Conservation (phyloP, 805 yeast genomes). For the Wickerhamomyces ciferrii region DNA sequence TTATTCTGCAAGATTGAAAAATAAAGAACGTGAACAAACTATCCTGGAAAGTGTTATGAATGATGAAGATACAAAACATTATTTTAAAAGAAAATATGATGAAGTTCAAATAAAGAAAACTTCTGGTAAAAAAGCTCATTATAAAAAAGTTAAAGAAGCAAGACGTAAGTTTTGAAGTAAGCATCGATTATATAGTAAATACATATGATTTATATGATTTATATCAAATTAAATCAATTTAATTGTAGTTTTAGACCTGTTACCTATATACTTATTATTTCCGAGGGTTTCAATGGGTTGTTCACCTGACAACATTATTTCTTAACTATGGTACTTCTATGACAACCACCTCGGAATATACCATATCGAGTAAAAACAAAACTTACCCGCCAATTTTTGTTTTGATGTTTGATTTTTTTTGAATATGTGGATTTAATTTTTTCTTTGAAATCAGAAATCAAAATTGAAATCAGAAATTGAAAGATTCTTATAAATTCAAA, state of each 20-base stretch:
- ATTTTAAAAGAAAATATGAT: slow-evolving; percentile 78
- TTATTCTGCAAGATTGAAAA: slow-evolving; percentile 59
- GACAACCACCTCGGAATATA: not conserved
- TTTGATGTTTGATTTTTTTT: not conserved
- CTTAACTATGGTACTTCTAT: no score
- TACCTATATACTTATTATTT: no score
- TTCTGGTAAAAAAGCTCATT: slow-evolving; percentile 64
- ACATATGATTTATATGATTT: no score
- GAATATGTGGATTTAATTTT: not conserved
- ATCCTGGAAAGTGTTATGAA: slow-evolving; percentile 79
- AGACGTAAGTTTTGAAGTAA: slow-evolving; percentile 39
- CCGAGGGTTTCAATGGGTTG: no score
- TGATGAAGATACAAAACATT: slow-evolving; percentile 62
- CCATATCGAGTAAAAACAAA: not conserved
- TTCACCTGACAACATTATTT: not conserved
- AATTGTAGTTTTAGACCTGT: no score
- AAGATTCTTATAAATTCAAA: no score
- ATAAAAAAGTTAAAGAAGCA: slow-evolving; percentile 56
- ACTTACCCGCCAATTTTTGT: not conserved
- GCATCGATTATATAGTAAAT: no score
- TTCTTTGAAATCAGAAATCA: not conserved
- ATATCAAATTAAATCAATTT: no score
- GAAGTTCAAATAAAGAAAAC: slow-evolving; percentile 67
- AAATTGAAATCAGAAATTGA: no score
- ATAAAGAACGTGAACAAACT: slow-evolving; percentile 70